These are phyloP conservation scores for Haematococcus sp. DNA, from an alignment of 139 green algal species.

Conservation along the genomic window DNA sequence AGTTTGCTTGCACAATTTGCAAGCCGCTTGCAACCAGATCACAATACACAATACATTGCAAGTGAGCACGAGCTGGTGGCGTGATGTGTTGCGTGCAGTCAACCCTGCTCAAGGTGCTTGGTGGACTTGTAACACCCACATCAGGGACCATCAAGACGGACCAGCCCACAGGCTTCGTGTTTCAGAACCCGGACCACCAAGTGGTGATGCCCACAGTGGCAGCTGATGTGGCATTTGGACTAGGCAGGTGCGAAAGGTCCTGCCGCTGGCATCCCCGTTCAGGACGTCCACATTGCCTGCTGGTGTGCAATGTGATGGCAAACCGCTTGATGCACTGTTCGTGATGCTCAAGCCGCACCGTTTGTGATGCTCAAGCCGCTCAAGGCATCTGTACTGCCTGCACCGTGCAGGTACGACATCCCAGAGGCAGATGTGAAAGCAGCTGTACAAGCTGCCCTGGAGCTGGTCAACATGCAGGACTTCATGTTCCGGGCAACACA, in stretches of 20 bases:
- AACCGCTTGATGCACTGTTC: not conserved
- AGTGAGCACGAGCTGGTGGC: too few species aligned
- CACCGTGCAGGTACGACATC: constrained; percentile 70
- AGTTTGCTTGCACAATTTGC: too few species aligned
- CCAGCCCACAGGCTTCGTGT: constrained; percentile 84
- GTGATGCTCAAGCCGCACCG: too few species aligned
- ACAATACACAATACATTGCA: too few species aligned
- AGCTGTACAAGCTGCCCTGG: constrained; percentile 63
- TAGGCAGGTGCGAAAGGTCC: constrained; percentile 64
- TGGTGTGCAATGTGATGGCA: not conserved
- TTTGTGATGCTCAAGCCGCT: too few species aligned
- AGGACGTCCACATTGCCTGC: too few species aligned
- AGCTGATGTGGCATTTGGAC: constrained; percentile 94
- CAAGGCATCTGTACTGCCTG: too few species aligned
- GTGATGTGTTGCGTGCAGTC: constrained; percentile 40
- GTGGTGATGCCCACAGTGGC: constrained; percentile 61
- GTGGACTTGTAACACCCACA: constrained; percentile 68
- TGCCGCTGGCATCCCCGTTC: not conserved
- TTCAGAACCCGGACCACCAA: constrained; percentile 98
- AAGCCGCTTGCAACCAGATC: too few species aligned
- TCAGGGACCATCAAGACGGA: constrained; percentile 50
- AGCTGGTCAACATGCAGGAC: constrained; percentile 74
- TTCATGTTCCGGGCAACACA: constrained; percentile 69
- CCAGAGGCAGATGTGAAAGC: constrained; percentile 39
- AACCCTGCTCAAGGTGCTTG: constrained; percentile 82